Evolutionary conservation across 306 rosid genomes (phyloP).

Genomic region (Prinsepia uniflora): DNA sequence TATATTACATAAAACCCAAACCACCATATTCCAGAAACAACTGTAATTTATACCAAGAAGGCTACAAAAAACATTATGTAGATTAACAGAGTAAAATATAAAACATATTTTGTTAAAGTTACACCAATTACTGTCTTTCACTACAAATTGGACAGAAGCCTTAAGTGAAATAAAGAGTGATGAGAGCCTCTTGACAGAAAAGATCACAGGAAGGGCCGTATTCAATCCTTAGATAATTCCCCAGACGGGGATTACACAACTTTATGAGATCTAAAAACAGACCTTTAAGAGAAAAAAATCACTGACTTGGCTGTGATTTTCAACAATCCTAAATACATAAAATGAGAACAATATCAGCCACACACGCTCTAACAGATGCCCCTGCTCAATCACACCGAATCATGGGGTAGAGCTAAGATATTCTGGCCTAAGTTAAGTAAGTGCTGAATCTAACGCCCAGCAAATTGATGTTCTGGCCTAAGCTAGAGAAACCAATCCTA

Average conservation of each 20-base stretch:
- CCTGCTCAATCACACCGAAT: too few species aligned
- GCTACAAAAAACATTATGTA: not conserved
- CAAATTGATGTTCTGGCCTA: not conserved
- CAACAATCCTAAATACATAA: not conserved
- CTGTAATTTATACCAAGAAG: not conserved
- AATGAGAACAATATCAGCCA: too few species aligned
- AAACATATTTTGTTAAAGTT: not conserved
- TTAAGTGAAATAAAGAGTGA: not conserved
- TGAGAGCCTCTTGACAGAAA: too few species aligned
- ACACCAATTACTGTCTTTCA: not conserved
- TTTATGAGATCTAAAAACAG: too few species aligned
- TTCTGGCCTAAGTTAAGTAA: not conserved
- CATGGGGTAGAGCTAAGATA: not conserved
- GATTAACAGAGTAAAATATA: not conserved
- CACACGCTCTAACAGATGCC: too few species aligned
- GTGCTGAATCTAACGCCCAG: not conserved
- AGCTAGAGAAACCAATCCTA: not conserved
- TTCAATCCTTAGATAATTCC: too few species aligned
- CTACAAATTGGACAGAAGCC: not conserved
- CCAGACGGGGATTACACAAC: too few species aligned
- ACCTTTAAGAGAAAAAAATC: not conserved
- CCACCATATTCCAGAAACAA: not conserved
- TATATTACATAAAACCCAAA: not conserved
- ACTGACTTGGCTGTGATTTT: not conserved
- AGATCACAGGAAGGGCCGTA: too few species aligned